These are phyloP conservation scores for Aspergillus saccharolyticus DNA, from an alignment of 495 filamentous ascomycete genomes.

Conservation along the genomic window DNA sequence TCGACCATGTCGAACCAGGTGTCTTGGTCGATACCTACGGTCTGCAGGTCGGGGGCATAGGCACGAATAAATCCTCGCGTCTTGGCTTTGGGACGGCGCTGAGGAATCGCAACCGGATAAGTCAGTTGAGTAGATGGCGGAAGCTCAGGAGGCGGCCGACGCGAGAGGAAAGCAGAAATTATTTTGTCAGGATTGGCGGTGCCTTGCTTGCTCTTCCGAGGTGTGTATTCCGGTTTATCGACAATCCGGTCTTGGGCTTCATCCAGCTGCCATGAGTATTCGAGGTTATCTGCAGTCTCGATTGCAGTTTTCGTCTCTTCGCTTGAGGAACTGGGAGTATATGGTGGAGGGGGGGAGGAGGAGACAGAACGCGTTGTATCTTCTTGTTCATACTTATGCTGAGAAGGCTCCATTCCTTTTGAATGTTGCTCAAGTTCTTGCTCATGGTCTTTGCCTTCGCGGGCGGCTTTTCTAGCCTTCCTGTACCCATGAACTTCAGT, in stretches of 20 bases:
- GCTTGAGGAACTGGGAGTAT: neutral
- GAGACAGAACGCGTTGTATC: slow-evolving; percentile 16
- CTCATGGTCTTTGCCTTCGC: slow-evolving; percentile 7
- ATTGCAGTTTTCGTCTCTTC: slow-evolving; percentile 8
- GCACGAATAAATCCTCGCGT: slow-evolving; percentile 45
- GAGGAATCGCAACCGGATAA: slow-evolving; percentile 46
- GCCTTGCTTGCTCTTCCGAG: slow-evolving; percentile 9
- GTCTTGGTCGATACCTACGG: slow-evolving; percentile 40
- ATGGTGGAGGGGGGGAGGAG: slow-evolving; percentile 16
- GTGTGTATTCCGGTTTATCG: neutral
- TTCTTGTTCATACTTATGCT: slow-evolving; percentile 8
- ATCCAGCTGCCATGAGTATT: slow-evolving; percentile 44
- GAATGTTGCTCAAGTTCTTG: slow-evolving; percentile 4
- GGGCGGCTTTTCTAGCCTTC: slow-evolving; percentile 25
- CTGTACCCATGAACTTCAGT: slow-evolving; percentile 32
- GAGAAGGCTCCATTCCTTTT: neutral
- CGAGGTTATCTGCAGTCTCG: slow-evolving; percentile 26
- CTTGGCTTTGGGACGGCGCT: slow-evolving; percentile 40
- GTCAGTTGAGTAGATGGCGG: slow-evolving; percentile 16
- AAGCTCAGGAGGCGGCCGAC: slow-evolving; percentile 6
- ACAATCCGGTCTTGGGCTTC: slow-evolving; percentile 31
- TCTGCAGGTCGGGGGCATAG: slow-evolving; percentile 45
- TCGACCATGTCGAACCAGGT: slow-evolving; percentile 47
- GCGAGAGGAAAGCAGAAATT: slow-evolving; percentile 22
- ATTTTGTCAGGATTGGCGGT: slow-evolving; percentile 15